phyloP scores from a whole-genome alignment of 306 rosid species.

The Psophocarpus tetragonolobus region DNA sequence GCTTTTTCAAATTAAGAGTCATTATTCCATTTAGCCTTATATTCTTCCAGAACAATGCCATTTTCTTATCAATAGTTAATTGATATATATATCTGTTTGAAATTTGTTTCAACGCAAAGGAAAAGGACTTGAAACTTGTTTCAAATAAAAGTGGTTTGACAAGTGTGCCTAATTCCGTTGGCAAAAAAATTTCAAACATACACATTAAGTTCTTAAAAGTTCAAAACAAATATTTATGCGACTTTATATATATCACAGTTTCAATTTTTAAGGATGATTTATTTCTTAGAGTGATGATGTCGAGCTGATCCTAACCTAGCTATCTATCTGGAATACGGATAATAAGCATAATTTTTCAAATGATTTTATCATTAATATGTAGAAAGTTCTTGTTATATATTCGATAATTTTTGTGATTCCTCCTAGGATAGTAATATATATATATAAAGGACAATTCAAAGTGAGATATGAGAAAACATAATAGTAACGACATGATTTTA shows the following conservation, averaged over 20 bases:
- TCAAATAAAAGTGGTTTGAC: neutral
- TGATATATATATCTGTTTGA: neutral
- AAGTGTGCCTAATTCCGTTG: neutral
- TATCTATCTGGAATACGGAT: neutral
- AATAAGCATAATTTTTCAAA: neutral
- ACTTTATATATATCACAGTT: neutral
- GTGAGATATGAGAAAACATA: too few relatives aligned
- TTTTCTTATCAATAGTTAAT: neutral
- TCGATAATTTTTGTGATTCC: too few relatives aligned
- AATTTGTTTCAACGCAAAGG: neutral
- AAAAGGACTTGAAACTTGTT: neutral
- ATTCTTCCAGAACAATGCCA: neutral
- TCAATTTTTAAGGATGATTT: neutral
- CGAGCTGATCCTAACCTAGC: neutral
- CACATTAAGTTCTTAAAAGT: neutral
- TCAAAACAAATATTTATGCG: neutral
- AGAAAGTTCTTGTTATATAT: too few relatives aligned
- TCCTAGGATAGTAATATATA: too few relatives aligned
- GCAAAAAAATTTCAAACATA: neutral
- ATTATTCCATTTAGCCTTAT: neutral
- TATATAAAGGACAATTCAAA: too few relatives aligned
- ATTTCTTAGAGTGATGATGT: neutral
- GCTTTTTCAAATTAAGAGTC: neutral
- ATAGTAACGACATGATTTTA: too few relatives aligned
- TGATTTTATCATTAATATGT: neutral